A percentile compares a stretch with the other conserved stretches of the same genome.
Evolutionary conservation across 1,284 basidiomycete species (phyloP).

Genomic region (Porodaedalea pini): DNA sequence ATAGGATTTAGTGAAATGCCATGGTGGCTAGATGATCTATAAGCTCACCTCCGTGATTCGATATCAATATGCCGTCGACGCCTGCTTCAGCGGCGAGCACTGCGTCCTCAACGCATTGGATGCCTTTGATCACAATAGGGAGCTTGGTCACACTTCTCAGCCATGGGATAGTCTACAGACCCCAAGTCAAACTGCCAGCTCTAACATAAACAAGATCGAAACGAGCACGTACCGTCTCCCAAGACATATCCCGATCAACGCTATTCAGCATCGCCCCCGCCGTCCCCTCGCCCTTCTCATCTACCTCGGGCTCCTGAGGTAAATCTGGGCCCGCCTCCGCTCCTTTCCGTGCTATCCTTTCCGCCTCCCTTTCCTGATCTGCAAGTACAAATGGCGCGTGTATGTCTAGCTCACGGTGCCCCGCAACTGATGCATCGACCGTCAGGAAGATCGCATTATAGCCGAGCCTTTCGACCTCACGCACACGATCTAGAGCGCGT

Average conservation of each 20-base stretch:
- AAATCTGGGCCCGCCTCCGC: conserved; percentile 29
- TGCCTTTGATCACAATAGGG: conserved; percentile 80
- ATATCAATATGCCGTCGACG: conserved; percentile 83
- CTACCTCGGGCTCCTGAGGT: conserved; percentile 36
- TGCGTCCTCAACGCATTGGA: conserved; percentile 82
- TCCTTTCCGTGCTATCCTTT: conserved; percentile 18
- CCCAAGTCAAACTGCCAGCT: conserved; percentile 13
- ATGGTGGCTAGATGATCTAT: conserved; percentile 20
- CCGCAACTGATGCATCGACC: conserved; percentile 83
- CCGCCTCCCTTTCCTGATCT: conserved; percentile 47
- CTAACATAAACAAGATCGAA: background rate
- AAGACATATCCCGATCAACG: conserved; percentile 70
- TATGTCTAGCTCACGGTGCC: conserved; percentile 83
- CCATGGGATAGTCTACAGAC: conserved; percentile 69
- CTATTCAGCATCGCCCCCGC: conserved; percentile 61
- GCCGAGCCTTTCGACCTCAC: conserved; percentile 66
- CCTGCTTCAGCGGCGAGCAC: conserved; percentile 87
- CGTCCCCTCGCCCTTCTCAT: conserved; percentile 45
- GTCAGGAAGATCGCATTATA: conserved; percentile 89
- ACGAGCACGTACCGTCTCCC: conserved; percentile 48
- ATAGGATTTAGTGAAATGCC: conserved; percentile 23
- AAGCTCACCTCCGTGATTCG: conserved; percentile 82
- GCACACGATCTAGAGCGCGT: conserved; percentile 66
- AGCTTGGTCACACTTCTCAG: conserved; percentile 69
- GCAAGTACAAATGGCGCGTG: conserved; percentile 60